Evolutionary conservation across 306 rosid species (phyloP), one percentile per base, ranked within the genome.

Genomic region (Cucumis hystrix): DNA sequence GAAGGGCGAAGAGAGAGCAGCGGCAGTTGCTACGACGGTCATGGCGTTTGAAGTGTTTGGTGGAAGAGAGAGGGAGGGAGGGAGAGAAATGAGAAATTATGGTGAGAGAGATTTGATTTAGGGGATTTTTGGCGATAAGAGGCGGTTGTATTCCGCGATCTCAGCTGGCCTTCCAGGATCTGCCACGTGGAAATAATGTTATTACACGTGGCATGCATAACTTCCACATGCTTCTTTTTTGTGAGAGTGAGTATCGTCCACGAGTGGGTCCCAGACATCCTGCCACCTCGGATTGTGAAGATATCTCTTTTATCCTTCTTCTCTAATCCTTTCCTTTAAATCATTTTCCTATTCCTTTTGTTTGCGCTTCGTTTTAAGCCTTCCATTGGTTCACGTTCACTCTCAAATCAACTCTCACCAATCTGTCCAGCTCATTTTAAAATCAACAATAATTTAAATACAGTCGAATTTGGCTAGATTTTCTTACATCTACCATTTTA

Each of bases 21-120:
- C 85, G 78, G 96, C 97, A 63, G 97, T 87, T 18, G 96, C 90
- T 51, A 90, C 85, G 78, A 92, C 89, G 82, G 84, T 83, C 97
- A 91, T 91, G 82, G 96, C 84, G 83, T 80, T 80, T 71, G 83
- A 79, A 83, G 75, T 49, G 86, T 81, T 28, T 28, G 30, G 30
- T 28, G 30, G 61, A 51, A 83, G 11, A 52, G n/a, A 57, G 57
- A 69, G 58, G 13, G 59, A 62, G 79, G 33, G 28, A 65, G 54
- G 33, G 58, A 33, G 61, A 64, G 55, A 18, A 60, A 35, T 17
- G 9, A 47, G 49, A 5, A 73, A 70, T 21, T 28, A 55, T 71
- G 14, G 83, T 4, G 79, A 16, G 49, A 35, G 66, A 61, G 78
- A 51, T 80, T 82, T 79, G 68, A 73, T 58, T 39, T 18, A 52